Base-by-base conservation (phyloP, 1,284 basidiomycete species). In the Boletellus deceptivus region DNA sequence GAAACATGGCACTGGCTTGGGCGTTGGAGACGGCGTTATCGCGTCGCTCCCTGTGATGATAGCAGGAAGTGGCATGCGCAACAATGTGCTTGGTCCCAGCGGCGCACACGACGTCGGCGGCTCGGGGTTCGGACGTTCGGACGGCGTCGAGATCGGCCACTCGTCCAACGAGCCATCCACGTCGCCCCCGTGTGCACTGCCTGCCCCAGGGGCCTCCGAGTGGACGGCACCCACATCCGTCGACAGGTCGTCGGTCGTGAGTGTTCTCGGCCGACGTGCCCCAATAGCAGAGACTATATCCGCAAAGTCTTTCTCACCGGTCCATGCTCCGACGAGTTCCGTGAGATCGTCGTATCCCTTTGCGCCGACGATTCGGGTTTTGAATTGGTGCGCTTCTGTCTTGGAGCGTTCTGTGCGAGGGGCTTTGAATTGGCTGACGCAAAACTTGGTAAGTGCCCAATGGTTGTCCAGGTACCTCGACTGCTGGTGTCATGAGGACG, bases 391-490 rank as follows among this genome's bases (percentile, higher is more conserved):
- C 11, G 81, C 77, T 43, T 86, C 80, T 1, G 73, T 67, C 62
- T 86, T 89, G 29, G 74, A 77, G 43, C 80, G 67, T 18, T 67
- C 68, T 0, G 79, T 73, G 50, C 84, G 80, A 4, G 75, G 65
- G 5, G 78, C 80, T 59, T 86, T 86, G 77, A 93, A 92, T 66
- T 92, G 88, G 16, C 76, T 78, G 27, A 93, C 72, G 62, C 94
- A 92, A 74, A 95, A 98, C 67, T 98, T 98, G n/a, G 92, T 94
- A 56, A 91, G 84, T 10, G 84, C 77, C 78, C 85, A 93, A 55
- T 88, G 79, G 61, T 95, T 92, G 55, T 83, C 77, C 20, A 91
- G 75, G 63, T 91, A 89, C 69, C 77, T 75, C 50, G 77, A 75
- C 82, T 83, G 59, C 33, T 42, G 14, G 43, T 17, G 36, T n/a